Base-by-base conservation (phyloP, 768 basidiomycete species). In the Leccinum ochraceum region DNA sequence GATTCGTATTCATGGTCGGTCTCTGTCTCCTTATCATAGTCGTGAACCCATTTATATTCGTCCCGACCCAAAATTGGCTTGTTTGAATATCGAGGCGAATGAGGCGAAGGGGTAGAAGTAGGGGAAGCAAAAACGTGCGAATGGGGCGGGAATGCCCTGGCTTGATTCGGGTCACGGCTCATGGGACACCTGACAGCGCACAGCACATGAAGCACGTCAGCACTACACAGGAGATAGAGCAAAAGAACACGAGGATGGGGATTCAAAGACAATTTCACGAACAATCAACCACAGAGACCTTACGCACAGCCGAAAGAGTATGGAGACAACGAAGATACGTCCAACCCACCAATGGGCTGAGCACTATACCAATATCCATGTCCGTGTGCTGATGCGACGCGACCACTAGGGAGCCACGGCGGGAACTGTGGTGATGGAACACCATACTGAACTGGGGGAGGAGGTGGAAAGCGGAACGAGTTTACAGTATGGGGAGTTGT, bases 331-430 rank as follows among this genome's bases (percentile, higher is more conserved):
- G n/a, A 54, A 66, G 36, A 58, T 20, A 55, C 8, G 1, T n/a
- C 16, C 53, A 48, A 67, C 69, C 67, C 63, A 70, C 69, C 70
- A 14, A 48, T 49, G 5, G 61, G 50, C 13, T 59, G 64, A 67
- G 58, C 14, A 39, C 64, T 56, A 50, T 63, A 69, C 70, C 67
- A 67, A 59, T 59, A 67, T 20, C 67, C 63, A 28, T 67, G 56
- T 14, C 67, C 60, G 36, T 64, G 69, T 48, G 44, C 54, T 7
- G 66, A 50, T 4, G 46, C 11, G 28, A 58, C 59, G 8, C 51
- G 61, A 49, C 60, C 48, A 26, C 53, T 24, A 22, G 67, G 65
- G 37, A 67, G 57, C 60, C 68, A 70, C 0, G 67, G 39, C 3
- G 68, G 53, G 28, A 62, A 60, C 1, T 64, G 68, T 16, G 57